Evolutionary conservation across 1,284 basidiomycete genomes (phyloP).

Genomic region (Rhodotorula sp.): DNA sequence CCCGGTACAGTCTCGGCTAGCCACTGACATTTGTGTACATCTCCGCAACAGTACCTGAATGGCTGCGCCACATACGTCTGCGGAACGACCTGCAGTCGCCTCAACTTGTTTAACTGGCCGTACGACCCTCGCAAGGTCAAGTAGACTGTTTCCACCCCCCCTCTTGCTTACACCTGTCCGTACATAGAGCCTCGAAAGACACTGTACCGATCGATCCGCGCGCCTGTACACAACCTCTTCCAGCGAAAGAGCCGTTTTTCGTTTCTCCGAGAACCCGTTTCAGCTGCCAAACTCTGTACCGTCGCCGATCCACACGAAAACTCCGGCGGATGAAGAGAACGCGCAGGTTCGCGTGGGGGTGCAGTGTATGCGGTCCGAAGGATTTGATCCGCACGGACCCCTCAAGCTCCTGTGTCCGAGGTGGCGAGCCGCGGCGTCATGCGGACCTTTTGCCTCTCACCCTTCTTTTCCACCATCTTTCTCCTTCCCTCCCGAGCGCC

Average conservation of each 20-base stretch:
- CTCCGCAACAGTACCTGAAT: neutral
- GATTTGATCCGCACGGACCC: too few species aligned
- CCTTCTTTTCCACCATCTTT: too few species aligned
- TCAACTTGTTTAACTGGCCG: neutral
- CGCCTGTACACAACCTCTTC: neutral
- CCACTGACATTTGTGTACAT: neutral
- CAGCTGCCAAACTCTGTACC: too few species aligned
- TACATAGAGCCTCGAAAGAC: neutral
- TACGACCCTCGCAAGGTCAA: neutral
- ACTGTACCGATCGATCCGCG: neutral
- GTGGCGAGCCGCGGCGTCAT: too few species aligned
- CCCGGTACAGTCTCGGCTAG: neutral
- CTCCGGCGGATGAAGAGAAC: too few species aligned
- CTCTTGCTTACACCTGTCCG: neutral
- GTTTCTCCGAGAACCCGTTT: too few species aligned
- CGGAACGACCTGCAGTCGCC: neutral
- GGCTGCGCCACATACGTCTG: neutral
- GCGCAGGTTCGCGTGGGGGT: too few species aligned
- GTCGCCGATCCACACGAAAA: too few species aligned
- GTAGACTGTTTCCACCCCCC: neutral
- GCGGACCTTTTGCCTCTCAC: too few species aligned
- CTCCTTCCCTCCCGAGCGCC: too few species aligned
- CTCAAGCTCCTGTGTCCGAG: too few species aligned
- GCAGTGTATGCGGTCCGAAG: too few species aligned
- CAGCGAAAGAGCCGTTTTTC: neutral